Evolutionary conservation across 306 rosid genomes (phyloP).

Genomic region (Erythrophleum fordii): DNA sequence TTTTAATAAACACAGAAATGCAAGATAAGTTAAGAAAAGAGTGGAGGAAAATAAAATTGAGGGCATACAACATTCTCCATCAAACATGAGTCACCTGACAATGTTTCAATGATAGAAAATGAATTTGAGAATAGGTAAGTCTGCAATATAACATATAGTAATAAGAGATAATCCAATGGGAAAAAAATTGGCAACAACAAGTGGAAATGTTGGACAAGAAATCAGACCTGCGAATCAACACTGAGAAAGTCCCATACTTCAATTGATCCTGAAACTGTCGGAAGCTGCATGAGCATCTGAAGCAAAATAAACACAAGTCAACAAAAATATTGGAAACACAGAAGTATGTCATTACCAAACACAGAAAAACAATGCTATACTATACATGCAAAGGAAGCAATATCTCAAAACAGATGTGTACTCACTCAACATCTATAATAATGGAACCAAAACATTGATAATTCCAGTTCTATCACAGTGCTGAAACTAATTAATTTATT

Average conservation of each 20-base stretch:
- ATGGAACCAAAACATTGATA: conserved; percentile 29
- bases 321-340: conserved; percentile 33
- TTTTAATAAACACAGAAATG: conserved; percentile 40
- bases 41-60: conserved; percentile 18
- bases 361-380: conserved; percentile 28
- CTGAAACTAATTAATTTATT: conserved; percentile 26
- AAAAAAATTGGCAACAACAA: not conserved
- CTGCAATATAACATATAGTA: conserved; percentile 57
- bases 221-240: conserved; percentile 95
- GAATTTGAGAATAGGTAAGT: conserved; percentile 89
- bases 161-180: conserved; percentile 34
- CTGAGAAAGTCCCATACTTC: conserved; percentile 99
- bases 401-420: conserved; percentile 34
- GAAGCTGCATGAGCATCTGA: conserved; percentile 95
- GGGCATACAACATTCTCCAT: conserved; percentile 38
- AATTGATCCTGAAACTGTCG: conserved; percentile 92
- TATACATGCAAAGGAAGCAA: conserved; percentile 31
- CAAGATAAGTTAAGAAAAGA: conserved; percentile 41
- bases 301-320: conserved; percentile 38
- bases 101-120: conserved; percentile 87
- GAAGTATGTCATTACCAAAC: conserved; percentile 33
- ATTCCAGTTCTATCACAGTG: conserved; percentile 20
- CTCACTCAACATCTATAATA: conserved; percentile 32
- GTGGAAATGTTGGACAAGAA: conserved; percentile 37
- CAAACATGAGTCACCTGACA: conserved; percentile 74